Evolutionary conservation across 345 rosid species (phyloP).

Genomic region (Nephelium lappaceum): DNA sequence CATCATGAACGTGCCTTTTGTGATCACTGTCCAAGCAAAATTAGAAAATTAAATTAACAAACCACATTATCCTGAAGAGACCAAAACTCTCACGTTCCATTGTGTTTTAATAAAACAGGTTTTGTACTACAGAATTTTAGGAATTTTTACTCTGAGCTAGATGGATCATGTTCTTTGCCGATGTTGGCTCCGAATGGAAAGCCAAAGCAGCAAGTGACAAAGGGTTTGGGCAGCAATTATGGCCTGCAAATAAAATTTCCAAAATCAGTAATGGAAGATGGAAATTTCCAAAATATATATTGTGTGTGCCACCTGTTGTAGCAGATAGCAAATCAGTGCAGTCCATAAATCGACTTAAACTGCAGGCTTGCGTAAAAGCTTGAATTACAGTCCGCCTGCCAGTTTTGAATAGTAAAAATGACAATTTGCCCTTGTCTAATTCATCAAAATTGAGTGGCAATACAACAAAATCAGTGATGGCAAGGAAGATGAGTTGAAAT

Average conservation of each 20-base stretch:
- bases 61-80: no score
- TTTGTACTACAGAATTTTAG: background rate
- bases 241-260: slow-evolving; percentile 30
- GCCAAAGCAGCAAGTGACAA: slow-evolving; percentile 30
- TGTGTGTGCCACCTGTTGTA: slow-evolving; percentile 38
- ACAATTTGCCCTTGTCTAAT: background rate
- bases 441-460: background rate
- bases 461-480: background rate
- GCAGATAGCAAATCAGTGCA: slow-evolving; percentile 42
- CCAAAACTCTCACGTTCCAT: no score
- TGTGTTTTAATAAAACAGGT: background rate
- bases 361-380: slow-evolving; percentile 35
- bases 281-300: background rate
- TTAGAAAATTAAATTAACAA: background rate
- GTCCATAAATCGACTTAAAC: slow-evolving; percentile 26
- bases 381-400: slow-evolving; percentile 32
- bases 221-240: slow-evolving; percentile 58
- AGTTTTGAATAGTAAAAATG: background rate
- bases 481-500: background rate
- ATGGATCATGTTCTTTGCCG: slow-evolving; percentile 59
- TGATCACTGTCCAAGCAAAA: slow-evolving; percentile 35
- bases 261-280: background rate
- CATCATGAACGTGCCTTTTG: slow-evolving; percentile 44
- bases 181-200: slow-evolving; percentile 43
- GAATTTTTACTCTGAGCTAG: slow-evolving; percentile 48